Base-by-base conservation (phyloP, 371 early-diverging fungal species). In the Apophysomyces sp. region DNA sequence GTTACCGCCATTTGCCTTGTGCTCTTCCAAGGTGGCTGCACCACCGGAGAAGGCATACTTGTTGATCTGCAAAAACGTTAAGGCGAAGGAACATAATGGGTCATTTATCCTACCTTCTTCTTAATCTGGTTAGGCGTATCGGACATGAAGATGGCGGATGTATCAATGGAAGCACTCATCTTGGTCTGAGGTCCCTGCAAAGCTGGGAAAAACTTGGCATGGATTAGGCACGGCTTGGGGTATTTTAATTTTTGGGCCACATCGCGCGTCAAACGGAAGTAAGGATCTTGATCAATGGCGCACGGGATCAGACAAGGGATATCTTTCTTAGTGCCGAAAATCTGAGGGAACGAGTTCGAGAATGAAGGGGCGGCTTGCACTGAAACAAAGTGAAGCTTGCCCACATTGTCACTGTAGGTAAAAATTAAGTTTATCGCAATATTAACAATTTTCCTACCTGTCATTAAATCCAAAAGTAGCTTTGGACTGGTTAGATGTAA, bases 201-300 rank as follows among this genome's bases (percentile, higher is more conserved):
- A 3, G 98, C 97, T 16, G 99, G 99, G 84, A 99, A 94, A 85
- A 99, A 98, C 75, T 91, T 91, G 37, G 96, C 87, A 74, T 99
- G 99, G 57, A 99, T 89, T 39, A 98, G 79, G 9, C 93, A 78
- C 3, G 99, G 99, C 79, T 99, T 99, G 52, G 90, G 95, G 80
- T 96, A 95, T 82, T 98, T 96, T 51, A 99, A 86, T 62, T 85
- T 88, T 60, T 85, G 85, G 18, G 99, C 93, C 15, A 98, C 98
- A 81, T 99, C 99, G 66, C 99, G 89, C 0, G 99, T 98, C 60
- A 99, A 78, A 49, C 99, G 92, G 89, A 99, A 99, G 84, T 98
- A 99, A 60, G 99, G 99, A 71, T 99, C 99, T 85, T 99, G 99
- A 75, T 99, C 99, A 68, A 99, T 98, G 40, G 99, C 99, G 73